These are phyloP conservation scores for Quercus tomentella DNA, from an alignment of 331 rosid species.

Conservation along the genomic window DNA sequence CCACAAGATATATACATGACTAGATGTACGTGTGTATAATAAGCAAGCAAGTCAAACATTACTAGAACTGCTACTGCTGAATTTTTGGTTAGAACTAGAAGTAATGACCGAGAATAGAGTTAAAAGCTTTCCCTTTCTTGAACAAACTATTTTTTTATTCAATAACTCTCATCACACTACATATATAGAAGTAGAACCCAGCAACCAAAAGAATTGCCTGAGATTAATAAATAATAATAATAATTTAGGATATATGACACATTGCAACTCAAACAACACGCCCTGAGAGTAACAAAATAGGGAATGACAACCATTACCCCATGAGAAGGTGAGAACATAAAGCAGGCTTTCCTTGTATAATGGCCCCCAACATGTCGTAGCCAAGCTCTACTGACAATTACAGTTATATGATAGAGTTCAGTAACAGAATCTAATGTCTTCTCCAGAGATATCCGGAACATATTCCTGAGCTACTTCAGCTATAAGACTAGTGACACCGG, in stretches of 20 bases:
- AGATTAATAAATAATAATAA: constrained; percentile 36
- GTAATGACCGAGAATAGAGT: too few relatives aligned
- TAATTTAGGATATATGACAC: constrained; percentile 22
- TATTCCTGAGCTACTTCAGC: constrained; percentile 23
- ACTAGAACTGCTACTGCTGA: too few relatives aligned
- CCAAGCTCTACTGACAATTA: constrained; percentile 23
- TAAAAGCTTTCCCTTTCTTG: neutral
- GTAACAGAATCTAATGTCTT: constrained; percentile 13
- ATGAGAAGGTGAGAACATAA: constrained; percentile 19
- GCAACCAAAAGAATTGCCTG: neutral
- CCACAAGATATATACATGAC: neutral
- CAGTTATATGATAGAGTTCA: constrained; percentile 21
- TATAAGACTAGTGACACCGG: constrained; percentile 23
- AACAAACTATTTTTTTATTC: neutral
- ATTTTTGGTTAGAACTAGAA: too few relatives aligned
- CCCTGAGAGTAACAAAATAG: constrained; percentile 26
- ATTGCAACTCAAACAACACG: constrained; percentile 29
- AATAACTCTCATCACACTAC: neutral
- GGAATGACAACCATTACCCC: constrained; percentile 22
- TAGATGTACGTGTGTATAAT: too few relatives aligned
- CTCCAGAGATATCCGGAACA: constrained; percentile 22
- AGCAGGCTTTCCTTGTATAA: constrained; percentile 22
- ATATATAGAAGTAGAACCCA: neutral
- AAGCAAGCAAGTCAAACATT: too few relatives aligned
- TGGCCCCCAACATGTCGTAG: constrained; percentile 29